Percentiles rank a stretch among this genome's conserved stretches.
These are phyloP conservation scores for Strobilomyces echinocephalus DNA, from an alignment of 768 basidiomycete genomes.

Conservation along the genomic window DNA sequence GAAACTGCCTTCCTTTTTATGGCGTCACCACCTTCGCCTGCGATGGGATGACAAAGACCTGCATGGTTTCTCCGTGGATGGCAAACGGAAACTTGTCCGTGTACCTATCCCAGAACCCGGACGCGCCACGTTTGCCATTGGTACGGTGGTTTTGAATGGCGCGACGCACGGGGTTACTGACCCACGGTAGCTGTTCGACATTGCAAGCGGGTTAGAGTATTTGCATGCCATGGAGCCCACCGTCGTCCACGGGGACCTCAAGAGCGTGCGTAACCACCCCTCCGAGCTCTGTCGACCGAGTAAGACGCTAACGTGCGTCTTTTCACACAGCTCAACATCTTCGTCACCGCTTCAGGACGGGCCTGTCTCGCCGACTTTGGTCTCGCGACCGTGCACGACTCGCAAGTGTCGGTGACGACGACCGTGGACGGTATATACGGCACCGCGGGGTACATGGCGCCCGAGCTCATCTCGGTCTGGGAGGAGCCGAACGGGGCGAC, in stretches of 20 bases:
- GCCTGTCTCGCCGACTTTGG: conserved; percentile 34
- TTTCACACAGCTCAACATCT: conserved; percentile 24
- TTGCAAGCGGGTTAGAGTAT: conserved; percentile 36
- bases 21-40: conserved; percentile 18
- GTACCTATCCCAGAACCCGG: conserved; percentile 27
- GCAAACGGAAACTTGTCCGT: conserved; percentile 27
- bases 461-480: conserved; percentile 19
- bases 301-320: not conserved
- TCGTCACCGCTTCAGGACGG: conserved; percentile 20
- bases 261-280: conserved; percentile 35
- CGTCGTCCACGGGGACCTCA: conserved; percentile 41
- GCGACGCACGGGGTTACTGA: not conserved
- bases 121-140: conserved; percentile 28
- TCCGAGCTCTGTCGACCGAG: not conserved
- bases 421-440: conserved; percentile 14
- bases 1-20: conserved; percentile 29
- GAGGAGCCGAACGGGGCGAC: conserved; percentile 8
- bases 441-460: conserved; percentile 26
- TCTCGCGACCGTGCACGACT: conserved; percentile 19
- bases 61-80: conserved; percentile 26
- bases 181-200: conserved; percentile 31
- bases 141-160: conserved; percentile 19
- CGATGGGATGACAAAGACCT: conserved; percentile 12
- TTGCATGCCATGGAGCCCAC: conserved; percentile 37
- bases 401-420: conserved; percentile 11